Conservation (phyloP, 345 rosid species). For the Gossypium mustelinum region DNA sequence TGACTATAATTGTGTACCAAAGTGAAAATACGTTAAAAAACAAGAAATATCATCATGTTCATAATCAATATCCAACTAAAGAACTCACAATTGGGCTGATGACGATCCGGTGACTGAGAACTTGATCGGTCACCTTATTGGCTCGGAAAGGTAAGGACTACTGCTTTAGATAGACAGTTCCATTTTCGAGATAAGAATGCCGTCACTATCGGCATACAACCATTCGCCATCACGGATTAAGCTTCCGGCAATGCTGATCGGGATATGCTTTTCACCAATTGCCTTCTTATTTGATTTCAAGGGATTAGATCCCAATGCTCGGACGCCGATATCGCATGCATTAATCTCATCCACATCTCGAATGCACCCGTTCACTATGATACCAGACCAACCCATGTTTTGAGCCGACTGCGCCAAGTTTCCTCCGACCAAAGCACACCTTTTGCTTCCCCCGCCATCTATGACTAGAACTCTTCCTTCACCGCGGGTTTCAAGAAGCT, state of each 20-base stretch:
- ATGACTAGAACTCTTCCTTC: slow-evolving; percentile 76
- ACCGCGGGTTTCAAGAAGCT: slow-evolving; percentile 66
- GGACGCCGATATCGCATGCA: slow-evolving; percentile 64
- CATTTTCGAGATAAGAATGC: slow-evolving; percentile 55
- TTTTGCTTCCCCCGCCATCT: slow-evolving; percentile 88
- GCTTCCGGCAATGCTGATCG: slow-evolving; percentile 55
- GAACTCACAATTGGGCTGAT: not conserved
- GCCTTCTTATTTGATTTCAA: slow-evolving; percentile 74
- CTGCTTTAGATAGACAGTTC: slow-evolving; percentile 50
- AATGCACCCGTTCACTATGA: slow-evolving; percentile 73
- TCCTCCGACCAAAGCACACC: slow-evolving; percentile 82
- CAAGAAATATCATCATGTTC: not conserved
- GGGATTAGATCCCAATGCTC: slow-evolving; percentile 80
- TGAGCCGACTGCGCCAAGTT: slow-evolving; percentile 70
- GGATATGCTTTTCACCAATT: slow-evolving; percentile 63
- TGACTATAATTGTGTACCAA: not conserved
- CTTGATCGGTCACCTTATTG: not conserved
- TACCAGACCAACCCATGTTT: slow-evolving; percentile 82
- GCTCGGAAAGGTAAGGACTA: not conserved
- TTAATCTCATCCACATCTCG: slow-evolving; percentile 86
- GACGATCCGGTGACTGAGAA: not conserved
- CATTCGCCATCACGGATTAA: slow-evolving; percentile 70
- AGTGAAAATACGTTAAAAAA: not conserved
- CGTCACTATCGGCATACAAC: slow-evolving; percentile 86
- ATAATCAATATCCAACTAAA: not conserved